Evolutionary conservation across 495 filamentous ascomycete genomes (phyloP).

Genomic region (Friedmanniomyces simplex): DNA sequence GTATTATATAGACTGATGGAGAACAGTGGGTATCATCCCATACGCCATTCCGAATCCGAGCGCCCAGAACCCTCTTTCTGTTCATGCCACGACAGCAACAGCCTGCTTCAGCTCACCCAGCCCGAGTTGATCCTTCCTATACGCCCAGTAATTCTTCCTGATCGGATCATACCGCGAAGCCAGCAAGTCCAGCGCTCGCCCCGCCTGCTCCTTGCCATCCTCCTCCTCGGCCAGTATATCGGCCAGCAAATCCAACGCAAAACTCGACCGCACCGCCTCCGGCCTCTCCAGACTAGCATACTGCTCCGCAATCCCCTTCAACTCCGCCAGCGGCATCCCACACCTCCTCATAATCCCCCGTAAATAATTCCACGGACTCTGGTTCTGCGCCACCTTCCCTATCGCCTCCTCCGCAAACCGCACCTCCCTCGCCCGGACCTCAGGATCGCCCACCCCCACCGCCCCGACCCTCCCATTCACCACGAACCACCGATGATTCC

Average conservation of each 20-base stretch:
- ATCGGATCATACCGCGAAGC: slow-evolving; percentile 85
- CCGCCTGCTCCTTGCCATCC: slow-evolving; percentile 46
- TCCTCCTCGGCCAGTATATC: slow-evolving; percentile 60
- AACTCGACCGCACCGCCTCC: slow-evolving; percentile 41
- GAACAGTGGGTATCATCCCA: slow-evolving; percentile 6
- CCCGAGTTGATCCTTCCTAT: slow-evolving; percentile 46
- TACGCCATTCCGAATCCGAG: not conserved
- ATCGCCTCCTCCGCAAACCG: slow-evolving; percentile 61
- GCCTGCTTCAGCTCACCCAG: not conserved
- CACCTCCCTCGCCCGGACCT: slow-evolving; percentile 64
- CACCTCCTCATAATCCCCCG: slow-evolving; percentile 61
- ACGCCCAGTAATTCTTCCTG: slow-evolving; percentile 85
- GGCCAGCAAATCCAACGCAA: slow-evolving; percentile 84
- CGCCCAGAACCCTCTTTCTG: too few species aligned
- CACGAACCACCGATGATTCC: slow-evolving; percentile 91
- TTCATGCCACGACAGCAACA: not conserved
- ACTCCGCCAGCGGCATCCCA: slow-evolving; percentile 40
- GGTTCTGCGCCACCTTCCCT: slow-evolving; percentile 76
- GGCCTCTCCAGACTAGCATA: slow-evolving; percentile 49
- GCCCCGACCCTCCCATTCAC: slow-evolving; percentile 54
- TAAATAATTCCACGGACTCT: slow-evolving; percentile 86
- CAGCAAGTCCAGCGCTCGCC: slow-evolving; percentile 57
- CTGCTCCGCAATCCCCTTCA: slow-evolving; percentile 53
- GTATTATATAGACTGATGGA: not conserved
- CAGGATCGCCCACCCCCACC: slow-evolving; percentile 45